Evolutionary conservation across 345 rosid genomes (phyloP).

Genomic region (Eucalyptus leucophloia): DNA sequence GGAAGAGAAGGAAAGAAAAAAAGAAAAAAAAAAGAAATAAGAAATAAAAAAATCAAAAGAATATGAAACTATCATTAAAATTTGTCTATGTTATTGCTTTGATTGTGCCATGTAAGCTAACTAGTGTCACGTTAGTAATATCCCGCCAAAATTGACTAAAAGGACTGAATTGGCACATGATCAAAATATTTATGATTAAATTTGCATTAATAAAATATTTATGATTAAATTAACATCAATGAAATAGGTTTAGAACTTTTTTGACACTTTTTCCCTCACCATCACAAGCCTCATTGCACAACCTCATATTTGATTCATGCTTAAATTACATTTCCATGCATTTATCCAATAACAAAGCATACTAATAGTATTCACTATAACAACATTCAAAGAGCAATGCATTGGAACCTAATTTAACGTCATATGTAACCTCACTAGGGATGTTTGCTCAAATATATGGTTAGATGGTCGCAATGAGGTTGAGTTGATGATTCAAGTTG

Average conservation of each 20-base stretch:
- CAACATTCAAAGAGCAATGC: neutral
- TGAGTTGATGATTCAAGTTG: too few relatives aligned
- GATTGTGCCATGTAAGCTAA: accelerated
- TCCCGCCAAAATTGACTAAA: accelerated
- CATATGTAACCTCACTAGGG: neutral
- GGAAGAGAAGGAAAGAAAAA: too few relatives aligned
- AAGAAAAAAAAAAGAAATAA: too few relatives aligned
- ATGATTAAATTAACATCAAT: too few relatives aligned
- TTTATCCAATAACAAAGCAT: neutral
- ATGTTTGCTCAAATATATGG: neutral
- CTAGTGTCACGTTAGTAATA: accelerated
- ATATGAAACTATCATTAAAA: too few relatives aligned
- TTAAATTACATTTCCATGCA: neutral
- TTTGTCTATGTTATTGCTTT: accelerated
- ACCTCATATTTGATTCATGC: neutral
- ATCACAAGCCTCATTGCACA: neutral
- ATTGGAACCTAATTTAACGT: neutral
- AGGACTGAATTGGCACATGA: accelerated
- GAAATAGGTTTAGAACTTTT: too few relatives aligned
- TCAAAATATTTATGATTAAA: too few relatives aligned
- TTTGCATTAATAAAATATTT: accelerated
- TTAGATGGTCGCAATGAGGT: too few relatives aligned
- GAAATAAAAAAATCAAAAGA: accelerated
- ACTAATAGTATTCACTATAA: neutral
- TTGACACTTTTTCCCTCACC: accelerated